Percentiles rank a stretch among this genome's conserved stretches.
Evolutionary conservation across 2,329 filamentous ascomycete species (phyloP).

Genomic region (Talaromyces islandicus): DNA sequence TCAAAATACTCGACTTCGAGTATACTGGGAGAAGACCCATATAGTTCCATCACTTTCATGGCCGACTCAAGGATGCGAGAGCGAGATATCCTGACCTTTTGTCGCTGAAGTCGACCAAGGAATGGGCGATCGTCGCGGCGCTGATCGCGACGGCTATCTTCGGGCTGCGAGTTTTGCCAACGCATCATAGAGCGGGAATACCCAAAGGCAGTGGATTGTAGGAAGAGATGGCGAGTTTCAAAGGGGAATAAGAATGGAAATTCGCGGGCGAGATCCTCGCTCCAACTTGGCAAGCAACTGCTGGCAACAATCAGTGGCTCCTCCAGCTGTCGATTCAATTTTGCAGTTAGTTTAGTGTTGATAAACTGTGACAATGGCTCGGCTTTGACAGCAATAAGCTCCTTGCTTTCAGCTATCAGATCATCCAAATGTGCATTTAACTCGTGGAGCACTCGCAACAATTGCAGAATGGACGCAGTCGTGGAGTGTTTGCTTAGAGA

Average conservation of each 20-base stretch:
- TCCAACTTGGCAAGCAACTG: conserved; percentile 92
- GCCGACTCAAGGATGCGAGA: conserved; percentile 94
- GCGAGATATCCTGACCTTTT: conserved; percentile 96
- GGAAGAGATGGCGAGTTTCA: conserved; percentile 90
- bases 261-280: conserved; percentile 83
- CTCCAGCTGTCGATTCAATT: conserved; percentile 92
- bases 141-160: conserved; percentile 74
- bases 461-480: conserved; percentile 77
- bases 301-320: conserved; percentile 96
- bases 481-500: conserved; percentile 78
- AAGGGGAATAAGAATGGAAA: conserved; percentile 98
- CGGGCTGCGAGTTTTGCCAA: conserved; percentile 89
- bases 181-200: conserved; percentile 95
- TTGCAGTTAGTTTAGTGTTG: conserved; percentile 96
- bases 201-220: conserved; percentile 96
- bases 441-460: conserved; percentile 86
- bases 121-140: conserved; percentile 84
- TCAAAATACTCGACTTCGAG: conserved; percentile 98
- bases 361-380: conserved; percentile 92
- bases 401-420: conserved; percentile 72
- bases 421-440: conserved; percentile 92
- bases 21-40: conserved; percentile 92
- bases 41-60: conserved; percentile 97
- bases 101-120: conserved; percentile 82
- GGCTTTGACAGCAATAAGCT: conserved; percentile 62